Evolutionary conservation across 2,329 filamentous ascomycete genomes (phyloP), one percentile per base, ranked within the genome.

Genomic region (Pleomassaria siparia): DNA sequence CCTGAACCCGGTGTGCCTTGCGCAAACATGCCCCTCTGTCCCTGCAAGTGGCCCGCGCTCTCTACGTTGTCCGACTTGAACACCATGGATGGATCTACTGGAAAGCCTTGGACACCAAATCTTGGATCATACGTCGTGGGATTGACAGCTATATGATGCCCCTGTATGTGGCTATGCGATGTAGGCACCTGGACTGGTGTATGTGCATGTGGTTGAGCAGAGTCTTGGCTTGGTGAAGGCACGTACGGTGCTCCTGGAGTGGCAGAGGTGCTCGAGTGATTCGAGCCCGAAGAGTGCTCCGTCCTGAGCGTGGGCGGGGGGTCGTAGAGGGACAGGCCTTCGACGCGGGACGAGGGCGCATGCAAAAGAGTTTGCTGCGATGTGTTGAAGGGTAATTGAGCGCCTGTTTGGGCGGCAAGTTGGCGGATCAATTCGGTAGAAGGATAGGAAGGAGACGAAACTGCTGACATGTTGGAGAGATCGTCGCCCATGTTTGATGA

Each of bases 171-270:
- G 20, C 48, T 59, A 33, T 51, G 48, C 29, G 60, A 58, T 4
- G 63, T 54, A 13, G 60, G 55, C 16, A 66, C 44, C 36, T 63
- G 61, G 46, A 62, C 57, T 12, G 58, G 47, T 30, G 61, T 40
- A 43, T 63, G 63, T 6, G 55, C 47, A 44, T 62, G 63, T 25
- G 55, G 40, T 25, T 53, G 51, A 4, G 47, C 16, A 20, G 44
- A 49, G n/a, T 50, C 37, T 24, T 56, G 55, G 13, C 40, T 44
- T 40, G 64, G 54, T 15, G 64, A 52, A 21, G 64, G 49, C 45
- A 67, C 64, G 47, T 64, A 69, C 1, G 66, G 64, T n/a, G n/a
- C n/a, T 28, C 62, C 64, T 12, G 66, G 66, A 15, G 66, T 68
- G 35, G 64, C 59, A n/a, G 64, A 62, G 32, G 59, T 63, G 47